Conservation (phyloP, 768 basidiomycete genomes). For the Suillus variegatus region DNA sequence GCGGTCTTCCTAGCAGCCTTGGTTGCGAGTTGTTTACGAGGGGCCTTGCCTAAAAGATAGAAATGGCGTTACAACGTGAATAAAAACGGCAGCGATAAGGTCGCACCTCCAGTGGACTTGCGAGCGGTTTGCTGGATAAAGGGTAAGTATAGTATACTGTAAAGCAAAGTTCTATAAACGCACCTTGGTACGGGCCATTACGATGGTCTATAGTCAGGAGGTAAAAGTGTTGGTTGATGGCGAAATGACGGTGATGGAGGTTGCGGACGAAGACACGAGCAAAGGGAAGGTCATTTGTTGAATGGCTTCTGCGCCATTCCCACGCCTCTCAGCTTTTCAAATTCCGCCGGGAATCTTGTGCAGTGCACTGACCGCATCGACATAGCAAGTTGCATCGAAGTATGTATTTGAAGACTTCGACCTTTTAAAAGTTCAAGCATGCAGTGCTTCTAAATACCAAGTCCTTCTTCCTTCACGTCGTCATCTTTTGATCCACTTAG, state of each 20-base stretch:
- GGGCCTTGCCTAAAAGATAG: conserved; percentile 68
- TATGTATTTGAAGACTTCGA: neutral
- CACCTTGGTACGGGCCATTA: conserved; percentile 91
- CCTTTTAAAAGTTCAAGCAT: neutral
- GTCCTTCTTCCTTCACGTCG: neutral
- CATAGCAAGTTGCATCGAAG: neutral
- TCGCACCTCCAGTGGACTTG: conserved; percentile 95
- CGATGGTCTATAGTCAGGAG: neutral
- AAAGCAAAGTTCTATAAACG: conserved; percentile 5
- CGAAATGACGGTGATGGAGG: conserved; percentile 3
- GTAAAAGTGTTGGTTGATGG: neutral
- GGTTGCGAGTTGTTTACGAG: conserved; percentile 93
- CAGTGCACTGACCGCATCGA: conserved; percentile 32
- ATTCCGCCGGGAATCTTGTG: conserved; percentile 23
- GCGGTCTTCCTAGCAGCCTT: conserved; percentile 94
- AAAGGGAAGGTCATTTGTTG: conserved; percentile 19
- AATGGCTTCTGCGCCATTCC: conserved; percentile 22
- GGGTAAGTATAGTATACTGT: conserved; percentile 13
- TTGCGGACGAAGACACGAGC: conserved; percentile 13
- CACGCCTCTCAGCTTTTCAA: conserved; percentile 29
- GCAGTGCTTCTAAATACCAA: neutral
- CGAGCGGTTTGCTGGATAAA: conserved; percentile 88
- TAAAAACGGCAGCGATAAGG: conserved; percentile 19
- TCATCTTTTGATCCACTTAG: neutral
- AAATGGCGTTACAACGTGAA: conserved; percentile 22